phyloP scores from a whole-genome alignment of 2,329 filamentous ascomycete species.

The Cladophialophora yegresii region DNA sequence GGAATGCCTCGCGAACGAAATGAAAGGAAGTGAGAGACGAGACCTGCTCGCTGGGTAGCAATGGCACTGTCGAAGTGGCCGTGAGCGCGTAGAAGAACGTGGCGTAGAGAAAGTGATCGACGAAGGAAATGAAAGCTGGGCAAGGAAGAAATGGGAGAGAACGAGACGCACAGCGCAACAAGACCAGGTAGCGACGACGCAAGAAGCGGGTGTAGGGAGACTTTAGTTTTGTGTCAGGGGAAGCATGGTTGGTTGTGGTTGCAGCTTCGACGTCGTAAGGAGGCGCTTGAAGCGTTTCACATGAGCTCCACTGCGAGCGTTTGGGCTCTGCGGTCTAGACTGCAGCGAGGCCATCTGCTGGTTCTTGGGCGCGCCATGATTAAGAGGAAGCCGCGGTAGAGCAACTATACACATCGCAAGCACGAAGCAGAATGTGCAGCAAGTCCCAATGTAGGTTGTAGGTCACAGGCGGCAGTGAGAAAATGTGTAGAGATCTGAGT shows the following conservation, averaged over 20 bases:
- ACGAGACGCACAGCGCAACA: constrained; percentile 24
- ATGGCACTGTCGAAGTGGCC: constrained; percentile 22
- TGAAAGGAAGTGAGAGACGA: constrained; percentile 23
- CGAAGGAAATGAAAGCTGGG: constrained; percentile 3
- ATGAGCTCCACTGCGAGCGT: constrained; percentile 23
- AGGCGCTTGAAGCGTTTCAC: constrained; percentile 31
- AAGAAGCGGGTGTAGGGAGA: constrained; percentile 26
- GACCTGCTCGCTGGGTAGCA: constrained; percentile 30
- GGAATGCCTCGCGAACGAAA: constrained; percentile 10
- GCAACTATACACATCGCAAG: background rate
- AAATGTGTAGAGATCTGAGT: background rate
- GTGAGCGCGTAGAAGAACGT: constrained; percentile 10
- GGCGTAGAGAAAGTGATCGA: constrained; percentile 5
- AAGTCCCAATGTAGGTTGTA: background rate
- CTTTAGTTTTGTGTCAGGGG: constrained; percentile 24
- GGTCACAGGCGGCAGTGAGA: background rate
- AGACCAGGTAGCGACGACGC: constrained; percentile 16
- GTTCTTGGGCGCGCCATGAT: background rate
- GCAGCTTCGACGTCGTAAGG: constrained; percentile 25
- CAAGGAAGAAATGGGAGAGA: constrained; percentile 19
- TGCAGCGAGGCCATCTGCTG: background rate
- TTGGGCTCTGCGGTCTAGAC: constrained; percentile 7
- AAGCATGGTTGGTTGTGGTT: constrained; percentile 25
- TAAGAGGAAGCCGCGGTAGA: background rate
- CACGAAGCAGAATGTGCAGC: background rate